Percentiles rank a stretch among this genome's conserved stretches.
Conservation (phyloP, 768 basidiomycete species). For the Coprinellus micaceus region DNA sequence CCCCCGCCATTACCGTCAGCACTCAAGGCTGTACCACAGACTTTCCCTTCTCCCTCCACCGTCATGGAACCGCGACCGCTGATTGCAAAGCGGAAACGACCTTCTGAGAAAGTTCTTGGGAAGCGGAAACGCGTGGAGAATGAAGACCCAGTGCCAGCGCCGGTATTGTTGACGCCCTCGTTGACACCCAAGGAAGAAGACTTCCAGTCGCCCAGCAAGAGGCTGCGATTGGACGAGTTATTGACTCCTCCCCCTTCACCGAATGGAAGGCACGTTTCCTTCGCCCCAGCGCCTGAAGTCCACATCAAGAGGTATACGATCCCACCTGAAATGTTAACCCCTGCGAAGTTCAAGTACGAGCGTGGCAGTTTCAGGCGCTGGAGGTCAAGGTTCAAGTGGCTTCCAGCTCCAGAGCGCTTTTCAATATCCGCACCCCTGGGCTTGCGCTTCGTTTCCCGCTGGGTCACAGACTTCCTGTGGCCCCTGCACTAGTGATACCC, state of each 20-base stretch:
- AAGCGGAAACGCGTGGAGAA: not conserved
- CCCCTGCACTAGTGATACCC: not conserved
- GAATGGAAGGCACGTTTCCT: not conserved
- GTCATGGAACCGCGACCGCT: too few relatives aligned
- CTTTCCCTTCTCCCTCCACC: too few relatives aligned
- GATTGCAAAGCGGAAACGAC: too few relatives aligned
- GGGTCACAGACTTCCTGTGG: not conserved
- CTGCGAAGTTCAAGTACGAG: not conserved
- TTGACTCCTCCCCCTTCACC: not conserved
- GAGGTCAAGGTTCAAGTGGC: not conserved
- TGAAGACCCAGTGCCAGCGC: too few relatives aligned
- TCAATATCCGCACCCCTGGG: not conserved
- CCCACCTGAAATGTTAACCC: not conserved
- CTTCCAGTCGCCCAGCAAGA: not conserved
- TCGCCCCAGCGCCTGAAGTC: slow-evolving; percentile 1
- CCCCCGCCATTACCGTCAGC: too few relatives aligned
- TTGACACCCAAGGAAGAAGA: not conserved
- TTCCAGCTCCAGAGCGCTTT: not conserved
- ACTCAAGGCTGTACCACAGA: not conserved
- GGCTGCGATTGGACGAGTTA: not conserved
- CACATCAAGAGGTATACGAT: slow-evolving; percentile 3
- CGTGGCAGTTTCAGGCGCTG: not conserved
- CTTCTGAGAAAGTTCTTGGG: not conserved
- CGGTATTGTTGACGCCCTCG: not conserved
- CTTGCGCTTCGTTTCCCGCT: not conserved